Evolutionary conservation across 306 rosid species (phyloP), one percentile per base, ranked within the genome.

Genomic region (Casuarina glauca): DNA sequence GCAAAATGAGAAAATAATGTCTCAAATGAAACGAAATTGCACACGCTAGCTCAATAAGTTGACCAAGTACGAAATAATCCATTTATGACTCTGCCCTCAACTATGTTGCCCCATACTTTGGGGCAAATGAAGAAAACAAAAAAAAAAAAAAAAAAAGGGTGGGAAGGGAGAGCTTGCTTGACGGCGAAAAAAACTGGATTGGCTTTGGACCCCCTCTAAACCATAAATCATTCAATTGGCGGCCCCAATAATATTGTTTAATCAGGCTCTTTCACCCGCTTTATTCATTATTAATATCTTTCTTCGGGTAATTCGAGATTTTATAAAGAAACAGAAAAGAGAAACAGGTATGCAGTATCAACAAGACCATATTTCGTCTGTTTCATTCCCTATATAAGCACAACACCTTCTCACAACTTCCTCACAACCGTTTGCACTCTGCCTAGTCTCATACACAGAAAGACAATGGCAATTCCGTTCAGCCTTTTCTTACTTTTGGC

Each of bases 381-480:
- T 63, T 2, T 58, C 73, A 83, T 71, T 79, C 85, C 64, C 84
- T 88, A 85, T 91, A 84, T 82, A 91, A 85, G 15, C 60, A 76
- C 78, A 17, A 36, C 69, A 66, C 73, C 45, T 78, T 68, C 75
- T 61, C 75, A 17, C 67, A 62, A 69, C 74, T 58, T 84, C 82
- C 75, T 85, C 96, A 80, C 84, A 85, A 79, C 77, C 13, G 63
- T 20, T 70, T 68, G 76, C 60, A 72, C 74, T 67, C 81, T 69
- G 16, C 51, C 51, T 44, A 64, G 15, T 52, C 38, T 9, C 45
- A 10, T 50, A 49, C 64, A 71, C 39, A 80, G 80, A 81, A 61
- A 20, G 75, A 71, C 67, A 44, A 93, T 94, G 96, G 89, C 87
- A 86, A 57, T 86, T 77, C 84, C 87, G 62, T 70, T 82, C 63